Base-by-base conservation (phyloP, 768 basidiomycete genomes). In the Pleurotus giganteus region DNA sequence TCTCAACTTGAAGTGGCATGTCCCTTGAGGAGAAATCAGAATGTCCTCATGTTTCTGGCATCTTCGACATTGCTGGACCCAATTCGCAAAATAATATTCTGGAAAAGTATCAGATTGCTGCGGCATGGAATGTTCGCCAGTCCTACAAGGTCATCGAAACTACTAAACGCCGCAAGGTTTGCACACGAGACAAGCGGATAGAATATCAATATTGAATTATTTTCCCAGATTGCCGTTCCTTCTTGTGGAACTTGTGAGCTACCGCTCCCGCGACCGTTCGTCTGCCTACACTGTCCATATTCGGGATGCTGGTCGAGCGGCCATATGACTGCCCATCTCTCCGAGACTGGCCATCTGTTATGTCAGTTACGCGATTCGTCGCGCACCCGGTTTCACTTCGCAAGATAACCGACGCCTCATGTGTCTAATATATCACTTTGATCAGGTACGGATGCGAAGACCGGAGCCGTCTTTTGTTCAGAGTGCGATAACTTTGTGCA, bases 401-500 rank as follows among this genome's bases (percentile, higher is more conserved):
- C 28, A 6, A 39, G 42, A 12, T 36, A 51, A 11, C 53, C 39
- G 4, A 24, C 55, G 44, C 29, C 21, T 4, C 32, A 5, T n/a
- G 44, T 34, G 37, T 54, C 27, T 41, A 21, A 24, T 41, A n/a
- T n/a, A 55, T 17, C 60, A 28, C 39, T 34, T n/a, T 26, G n/a
- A 43, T 12, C 19, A 94, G 93, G 87, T 62, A 81, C 83, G 24
- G 92, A 95, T 66, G 74, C 82, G 3, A 82, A 80, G 59, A 80
- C 85, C 0, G 93, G 94, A n/a, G 74, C 76, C 8, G 71, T 94
- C 2, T 94, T 81, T 63, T 95, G 94, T 65, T 66, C 72, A 2
- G 72, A 77, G 29, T 95, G 93, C 70, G 76, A 85, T 32, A 88
- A 94, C 64, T 86, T 91, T 56, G 77, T 91, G 21, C 87, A 86